These are phyloP conservation scores for Lachancea sp. DNA, from an alignment of 805 yeast genomes.

Conservation along the genomic window DNA sequence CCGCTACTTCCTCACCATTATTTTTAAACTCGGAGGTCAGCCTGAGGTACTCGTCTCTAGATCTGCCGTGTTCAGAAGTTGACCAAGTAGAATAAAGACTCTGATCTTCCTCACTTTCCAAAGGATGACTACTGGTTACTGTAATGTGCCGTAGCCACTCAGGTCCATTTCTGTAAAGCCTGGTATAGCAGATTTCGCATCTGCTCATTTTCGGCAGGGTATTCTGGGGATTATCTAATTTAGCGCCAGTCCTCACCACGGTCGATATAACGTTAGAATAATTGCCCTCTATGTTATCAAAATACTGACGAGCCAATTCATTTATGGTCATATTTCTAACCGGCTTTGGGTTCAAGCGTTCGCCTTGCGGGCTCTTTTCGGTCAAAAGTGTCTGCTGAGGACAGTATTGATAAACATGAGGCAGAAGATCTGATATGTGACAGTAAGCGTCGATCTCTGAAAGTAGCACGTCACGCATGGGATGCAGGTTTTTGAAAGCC, in stretches of 20 bases:
- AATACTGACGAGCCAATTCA: constrained; percentile 70
- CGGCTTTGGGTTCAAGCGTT: constrained; percentile 8
- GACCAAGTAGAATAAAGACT: constrained; percentile 33
- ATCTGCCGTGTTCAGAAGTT: constrained; percentile 21
- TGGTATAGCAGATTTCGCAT: constrained; percentile 55
- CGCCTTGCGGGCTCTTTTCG: constrained; percentile 31
- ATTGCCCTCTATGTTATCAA: constrained; percentile 60
- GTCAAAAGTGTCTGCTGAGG: constrained; percentile 19
- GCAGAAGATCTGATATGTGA: constrained; percentile 30
- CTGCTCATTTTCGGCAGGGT: constrained; percentile 13
- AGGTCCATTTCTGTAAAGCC: constrained; percentile 51
- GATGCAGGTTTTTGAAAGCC: constrained; percentile 49
- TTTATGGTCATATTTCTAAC: constrained; percentile 72
- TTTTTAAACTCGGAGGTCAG: constrained; percentile 19
- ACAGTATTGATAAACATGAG: constrained; percentile 25
- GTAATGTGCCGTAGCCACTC: constrained; percentile 67
- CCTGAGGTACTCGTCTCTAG: constrained; percentile 13
- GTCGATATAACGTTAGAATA: constrained; percentile 90
- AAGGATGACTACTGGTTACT: constrained; percentile 47
- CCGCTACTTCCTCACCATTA: constrained; percentile 20
- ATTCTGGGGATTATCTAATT: constrained; percentile 46
- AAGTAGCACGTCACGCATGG: constrained; percentile 66
- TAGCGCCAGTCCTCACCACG: constrained; percentile 82
- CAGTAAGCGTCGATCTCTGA: constrained; percentile 60
- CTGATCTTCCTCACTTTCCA: constrained; percentile 39